Evolutionary conservation across 345 rosid species (phyloP).

Genomic region (Cardamine chenopodiifolia): DNA sequence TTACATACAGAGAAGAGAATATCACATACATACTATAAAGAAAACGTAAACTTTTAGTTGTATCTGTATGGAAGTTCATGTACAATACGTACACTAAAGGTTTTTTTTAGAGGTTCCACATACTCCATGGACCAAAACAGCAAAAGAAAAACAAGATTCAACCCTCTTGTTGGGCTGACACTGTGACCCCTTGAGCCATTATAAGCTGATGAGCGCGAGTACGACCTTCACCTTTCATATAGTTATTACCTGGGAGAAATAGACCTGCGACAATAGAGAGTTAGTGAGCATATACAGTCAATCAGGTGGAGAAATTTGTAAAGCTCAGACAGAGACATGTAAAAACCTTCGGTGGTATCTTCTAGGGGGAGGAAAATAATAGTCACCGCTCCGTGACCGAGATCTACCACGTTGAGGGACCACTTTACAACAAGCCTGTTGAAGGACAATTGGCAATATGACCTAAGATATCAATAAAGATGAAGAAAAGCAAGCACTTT

Average conservation of each 20-base stretch:
- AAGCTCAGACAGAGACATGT: slow-evolving; percentile 17
- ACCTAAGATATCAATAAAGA: slow-evolving; percentile 68
- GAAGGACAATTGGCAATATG: slow-evolving; percentile 11
- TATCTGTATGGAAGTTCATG: too few relatives aligned
- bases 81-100: too few relatives aligned
- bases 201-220: slow-evolving; percentile 67
- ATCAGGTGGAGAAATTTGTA: slow-evolving; percentile 1
- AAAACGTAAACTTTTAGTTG: too few relatives aligned
- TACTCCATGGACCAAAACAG: too few relatives aligned
- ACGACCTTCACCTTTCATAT: slow-evolving; percentile 52
- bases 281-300: not conserved
- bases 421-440: slow-evolving; percentile 17
- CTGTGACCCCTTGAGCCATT: slow-evolving; percentile 68
- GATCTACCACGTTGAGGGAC: slow-evolving; percentile 65
- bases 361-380: slow-evolving; percentile 60
- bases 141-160: too few relatives aligned
- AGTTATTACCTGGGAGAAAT: slow-evolving; percentile 62
- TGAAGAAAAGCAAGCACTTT: slow-evolving; percentile 79
- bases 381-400: slow-evolving; percentile 52
- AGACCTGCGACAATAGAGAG: slow-evolving; percentile 53
- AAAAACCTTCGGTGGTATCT: slow-evolving; percentile 63
- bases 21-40: too few relatives aligned
- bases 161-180: too few relatives aligned
- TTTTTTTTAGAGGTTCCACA: too few relatives aligned
- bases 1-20: not conserved